phyloP scores from a whole-genome alignment of 768 basidiomycete genomes.

The Xanthoconium stramineum region DNA sequence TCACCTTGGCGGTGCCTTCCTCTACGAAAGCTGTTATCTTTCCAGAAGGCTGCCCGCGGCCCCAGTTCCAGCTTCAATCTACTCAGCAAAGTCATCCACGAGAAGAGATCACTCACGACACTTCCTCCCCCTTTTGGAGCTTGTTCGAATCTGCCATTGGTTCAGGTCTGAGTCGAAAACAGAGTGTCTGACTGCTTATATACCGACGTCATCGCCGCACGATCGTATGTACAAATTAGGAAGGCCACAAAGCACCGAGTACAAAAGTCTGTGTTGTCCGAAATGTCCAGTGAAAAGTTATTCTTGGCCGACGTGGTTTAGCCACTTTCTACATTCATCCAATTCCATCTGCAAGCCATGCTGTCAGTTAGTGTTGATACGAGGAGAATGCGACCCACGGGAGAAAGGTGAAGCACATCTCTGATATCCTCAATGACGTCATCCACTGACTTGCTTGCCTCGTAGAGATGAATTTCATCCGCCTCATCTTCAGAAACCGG shows the following conservation, averaged over 20 bases:
- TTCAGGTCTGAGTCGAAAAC: background rate
- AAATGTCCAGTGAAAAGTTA: background rate
- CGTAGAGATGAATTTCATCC: constrained; percentile 1
- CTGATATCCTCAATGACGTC: constrained; percentile 23
- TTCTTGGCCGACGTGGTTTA: constrained; percentile 9
- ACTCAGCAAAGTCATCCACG: background rate
- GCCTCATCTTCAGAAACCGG: background rate
- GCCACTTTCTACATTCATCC: constrained; percentile 24
- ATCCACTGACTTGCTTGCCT: constrained; percentile 9
- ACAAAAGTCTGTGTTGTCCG: background rate
- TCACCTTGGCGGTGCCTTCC: constrained; percentile 42
- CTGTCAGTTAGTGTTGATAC: background rate
- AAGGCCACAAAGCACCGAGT: background rate
- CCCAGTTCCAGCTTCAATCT: constrained; percentile 36
- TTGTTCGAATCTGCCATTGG: constrained; percentile 21
- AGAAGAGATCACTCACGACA: constrained; percentile 29
- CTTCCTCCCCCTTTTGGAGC: constrained; percentile 32
- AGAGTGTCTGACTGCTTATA: background rate
- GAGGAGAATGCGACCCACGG: constrained; percentile 13
- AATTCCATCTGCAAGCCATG: constrained; percentile 20
- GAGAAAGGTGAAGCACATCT: constrained; percentile 23
- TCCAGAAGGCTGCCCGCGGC: constrained; percentile 30
- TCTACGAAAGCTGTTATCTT: constrained; percentile 40
- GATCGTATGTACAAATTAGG: constrained; percentile 12
- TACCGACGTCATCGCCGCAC: constrained; percentile 9